phyloP scores from a whole-genome alignment of 2,329 filamentous ascomycete species.

The Penicillium sp. region DNA sequence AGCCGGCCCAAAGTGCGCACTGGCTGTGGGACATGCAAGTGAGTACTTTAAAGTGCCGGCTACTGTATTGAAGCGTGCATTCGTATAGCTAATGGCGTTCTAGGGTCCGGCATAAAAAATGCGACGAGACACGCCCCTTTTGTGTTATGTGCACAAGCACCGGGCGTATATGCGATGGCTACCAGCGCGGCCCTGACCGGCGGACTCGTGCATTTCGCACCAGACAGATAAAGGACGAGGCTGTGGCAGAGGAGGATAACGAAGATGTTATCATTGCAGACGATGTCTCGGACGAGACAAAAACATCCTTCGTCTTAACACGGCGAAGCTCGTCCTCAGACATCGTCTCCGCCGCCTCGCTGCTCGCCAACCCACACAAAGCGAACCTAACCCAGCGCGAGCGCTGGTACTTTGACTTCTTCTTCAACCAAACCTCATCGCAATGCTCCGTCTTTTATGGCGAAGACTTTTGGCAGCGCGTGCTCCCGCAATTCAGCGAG shows the following conservation, averaged over 20 bases:
- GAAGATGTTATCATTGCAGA: not conserved
- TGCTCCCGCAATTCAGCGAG: slow-evolving; percentile 2
- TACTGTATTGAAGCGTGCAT: not conserved
- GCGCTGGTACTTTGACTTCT: slow-evolving; percentile 6
- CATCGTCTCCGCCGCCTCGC: not conserved
- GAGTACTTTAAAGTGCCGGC: too few species aligned
- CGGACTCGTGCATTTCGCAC: slow-evolving; percentile 13
- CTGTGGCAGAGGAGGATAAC: not conserved
- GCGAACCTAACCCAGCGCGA: slow-evolving; percentile 1
- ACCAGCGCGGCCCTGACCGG: slow-evolving; percentile 10
- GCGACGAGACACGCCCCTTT: slow-evolving; percentile 7
- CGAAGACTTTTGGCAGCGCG: slow-evolving; percentile 3
- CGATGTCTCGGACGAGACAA: not conserved
- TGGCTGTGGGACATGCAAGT: slow-evolving; percentile 17
- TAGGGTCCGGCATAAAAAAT: slow-evolving; percentile 23
- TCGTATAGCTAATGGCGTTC: not conserved
- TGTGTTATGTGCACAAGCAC: slow-evolving; percentile 23
- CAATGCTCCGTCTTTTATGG: slow-evolving; percentile 5
- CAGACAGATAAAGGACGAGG: not conserved
- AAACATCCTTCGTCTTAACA: not conserved
- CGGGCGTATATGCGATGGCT: slow-evolving; percentile 23
- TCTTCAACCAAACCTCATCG: not conserved
- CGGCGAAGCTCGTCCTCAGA: not conserved
- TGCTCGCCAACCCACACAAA: not conserved
- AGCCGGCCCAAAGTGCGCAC: slow-evolving; percentile 17